Evolutionary conservation across 345 rosid genomes (phyloP), one percentile per base, ranked within the genome.

Genomic region (Diplotaxis tenuifolia): DNA sequence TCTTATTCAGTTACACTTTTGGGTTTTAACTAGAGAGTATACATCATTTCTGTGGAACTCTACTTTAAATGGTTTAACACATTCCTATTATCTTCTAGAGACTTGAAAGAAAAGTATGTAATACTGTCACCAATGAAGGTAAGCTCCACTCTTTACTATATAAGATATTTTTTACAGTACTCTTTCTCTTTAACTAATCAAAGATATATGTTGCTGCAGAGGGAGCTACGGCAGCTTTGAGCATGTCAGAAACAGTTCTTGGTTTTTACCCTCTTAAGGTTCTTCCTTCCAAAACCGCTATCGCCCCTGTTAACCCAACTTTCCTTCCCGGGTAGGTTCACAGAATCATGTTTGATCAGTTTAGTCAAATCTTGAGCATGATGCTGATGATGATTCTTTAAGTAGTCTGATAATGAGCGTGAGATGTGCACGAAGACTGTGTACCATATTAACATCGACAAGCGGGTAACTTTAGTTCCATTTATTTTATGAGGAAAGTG

Each of bases 281-380:
- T 78, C 84, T 90, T 83, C 98, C 99, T 80, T 95, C 99, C 27
- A 95, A 89, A 86, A 95, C 99, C 18, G 99, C 99, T 6, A 95
- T 95, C 69, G 99, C 99, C 18, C 99, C 99, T 22, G 99, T 95
- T 74, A 95, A 95, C 83, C 99, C 99, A 10, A 90, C 98, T 9
- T 95, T 88, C 71, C 82, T 95, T 84, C 99, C 8, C 84, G 89
- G 86, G 99, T 92, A 79, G 83, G 89, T 59, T 57, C 65, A 49
- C 25, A 71, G 38, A 10, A 55, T 19, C 36, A 53, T 56, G 68
- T 54, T 1, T 2, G 3, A 4, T 11, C 62, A 27, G 4, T 73
- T 38, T 5, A 45, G 15, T n/a, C n/a, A 4, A n/a, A n/a, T n/a
- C n/a, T n/a, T n/a, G n/a, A n/a, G n/a, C n/a, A n/a, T n/a, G n/a